Base-by-base conservation (phyloP, 805 yeast species). In the Maudiozyma saulgeensis region DNA sequence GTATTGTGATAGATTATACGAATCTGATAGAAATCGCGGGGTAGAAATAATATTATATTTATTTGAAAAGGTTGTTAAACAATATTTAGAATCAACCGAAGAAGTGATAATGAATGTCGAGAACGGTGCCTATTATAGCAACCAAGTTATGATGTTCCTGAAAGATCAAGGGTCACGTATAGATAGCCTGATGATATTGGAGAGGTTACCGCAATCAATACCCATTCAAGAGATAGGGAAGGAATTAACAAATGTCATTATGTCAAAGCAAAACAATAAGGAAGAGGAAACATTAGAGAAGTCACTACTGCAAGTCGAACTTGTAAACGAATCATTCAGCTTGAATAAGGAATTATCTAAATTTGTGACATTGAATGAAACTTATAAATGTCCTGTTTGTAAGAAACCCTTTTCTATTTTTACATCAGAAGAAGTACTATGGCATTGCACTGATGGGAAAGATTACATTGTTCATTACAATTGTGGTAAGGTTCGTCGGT, bases 361-460 rank as follows among this genome's bases (percentile, higher is more conserved):
- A 57, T 68, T 58, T 63, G 67, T 67, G 2, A 61, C 54, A 44
- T 48, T 79, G 21, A 66, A 76, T 12, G 73, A 76, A 13, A 69
- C 72, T 18, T 65, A 73, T 35, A 62, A 62, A n/a, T 87, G 96
- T 60, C 57, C 65, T 2, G 71, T 79, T 16, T 87, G 96, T 64
- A 66, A 70, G 21, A 81, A 80, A 55, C 34, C 45, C 2, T 53
- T 62, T 40, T 44, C 57, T 2, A 43, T 56, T 15, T 51, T 53
- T 11, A 43, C 53, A 2, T 53, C 60, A 8, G 64, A 61, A 39
- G 50, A 53, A 9, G 51, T 56, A 12, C 44, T 53, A 3, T 54
- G 60, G 56, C 53, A 56, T 32, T 44, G 48, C 12, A 47, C 53
- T 18, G 44, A 50, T 19, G 51, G 55, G n/a, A 56, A 51, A 28